These are phyloP conservation scores for Parasitella parasitica DNA, from an alignment of 371 early-diverging fungal genomes.

Conservation along the genomic window DNA sequence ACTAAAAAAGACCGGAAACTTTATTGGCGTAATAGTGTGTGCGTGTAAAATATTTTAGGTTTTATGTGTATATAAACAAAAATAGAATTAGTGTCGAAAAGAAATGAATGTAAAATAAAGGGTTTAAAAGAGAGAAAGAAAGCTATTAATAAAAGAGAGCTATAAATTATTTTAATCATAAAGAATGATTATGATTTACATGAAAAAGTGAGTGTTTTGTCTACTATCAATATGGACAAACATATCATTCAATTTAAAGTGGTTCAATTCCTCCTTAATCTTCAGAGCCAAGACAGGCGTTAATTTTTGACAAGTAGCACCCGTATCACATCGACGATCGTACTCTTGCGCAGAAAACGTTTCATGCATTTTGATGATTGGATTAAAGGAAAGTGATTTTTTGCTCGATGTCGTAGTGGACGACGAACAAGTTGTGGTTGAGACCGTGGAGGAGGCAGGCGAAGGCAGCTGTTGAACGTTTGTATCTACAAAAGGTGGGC, in stretches of 20 bases:
- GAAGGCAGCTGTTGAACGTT: slow-evolving; percentile 5
- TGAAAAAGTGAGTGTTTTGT: slow-evolving; percentile 71
- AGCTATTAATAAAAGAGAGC: neutral
- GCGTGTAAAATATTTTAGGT: no score
- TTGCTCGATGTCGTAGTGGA: neutral
- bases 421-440: neutral
- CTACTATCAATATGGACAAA: slow-evolving; percentile 71
- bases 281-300: slow-evolving; percentile 64
- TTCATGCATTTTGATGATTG: slow-evolving; percentile 36
- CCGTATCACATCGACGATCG: slow-evolving; percentile 66
- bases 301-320: slow-evolving; percentile 59
- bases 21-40: no score
- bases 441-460: slow-evolving; percentile 22
- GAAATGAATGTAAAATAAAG: neutral
- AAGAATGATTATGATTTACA: slow-evolving; percentile 30
- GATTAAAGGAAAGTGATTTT: slow-evolving; percentile 19
- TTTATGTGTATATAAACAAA: neutral
- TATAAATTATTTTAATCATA: neutral
- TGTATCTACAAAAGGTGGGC: neutral
- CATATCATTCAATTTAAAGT: slow-evolving; percentile 76
- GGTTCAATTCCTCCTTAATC: slow-evolving; percentile 76
- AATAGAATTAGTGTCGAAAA: neutral
- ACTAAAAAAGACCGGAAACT: no score
- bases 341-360: slow-evolving; percentile 67
- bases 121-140: neutral